Conservation (phyloP, 441 rosid species). For the Cnidoscolus chayamansa region DNA sequence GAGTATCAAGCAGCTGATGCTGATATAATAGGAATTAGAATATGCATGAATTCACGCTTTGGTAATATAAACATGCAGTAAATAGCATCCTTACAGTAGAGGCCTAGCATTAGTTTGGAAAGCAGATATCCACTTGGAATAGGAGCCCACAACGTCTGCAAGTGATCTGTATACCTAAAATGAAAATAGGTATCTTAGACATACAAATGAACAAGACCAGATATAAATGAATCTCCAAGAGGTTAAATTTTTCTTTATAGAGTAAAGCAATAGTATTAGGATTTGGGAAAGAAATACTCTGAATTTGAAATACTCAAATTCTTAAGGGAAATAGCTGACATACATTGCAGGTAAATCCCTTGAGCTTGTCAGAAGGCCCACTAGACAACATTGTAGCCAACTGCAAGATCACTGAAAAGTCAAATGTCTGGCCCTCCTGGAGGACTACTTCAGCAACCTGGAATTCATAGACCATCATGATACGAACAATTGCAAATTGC, state of each 20-base stretch:
- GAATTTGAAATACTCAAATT: slow-evolving; percentile 2
- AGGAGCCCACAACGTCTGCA: slow-evolving; percentile 91
- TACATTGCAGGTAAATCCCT: slow-evolving; percentile 85
- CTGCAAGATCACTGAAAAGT: slow-evolving; percentile 77
- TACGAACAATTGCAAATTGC: slow-evolving; percentile 7
- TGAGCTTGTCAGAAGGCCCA: slow-evolving; percentile 54
- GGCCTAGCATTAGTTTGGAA: slow-evolving; percentile 61
- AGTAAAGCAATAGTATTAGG: neutral
- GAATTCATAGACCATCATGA: slow-evolving; percentile 18
- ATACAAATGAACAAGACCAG: slow-evolving; percentile 20
- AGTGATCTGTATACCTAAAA: slow-evolving; percentile 89
- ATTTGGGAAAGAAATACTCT: neutral
- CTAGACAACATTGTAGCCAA: slow-evolving; percentile 65
- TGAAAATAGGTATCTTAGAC: slow-evolving; percentile 24
- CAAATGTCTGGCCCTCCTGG: slow-evolving; percentile 66
- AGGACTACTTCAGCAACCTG: slow-evolving; percentile 90
- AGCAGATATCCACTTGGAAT: slow-evolving; percentile 84
- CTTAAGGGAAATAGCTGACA: slow-evolving; percentile 37
- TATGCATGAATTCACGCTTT: neutral
- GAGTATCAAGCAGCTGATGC: slow-evolving; percentile 1
- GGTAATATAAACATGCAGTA: neutral
- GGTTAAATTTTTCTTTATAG: slow-evolving; percentile 1
- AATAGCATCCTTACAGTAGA: slow-evolving; percentile 58
- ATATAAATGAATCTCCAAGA: slow-evolving; percentile 11
- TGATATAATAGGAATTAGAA: neutral